These are phyloP conservation scores for Gossypium trilobum DNA, from an alignment of 441 rosid genomes.

Conservation along the genomic window DNA sequence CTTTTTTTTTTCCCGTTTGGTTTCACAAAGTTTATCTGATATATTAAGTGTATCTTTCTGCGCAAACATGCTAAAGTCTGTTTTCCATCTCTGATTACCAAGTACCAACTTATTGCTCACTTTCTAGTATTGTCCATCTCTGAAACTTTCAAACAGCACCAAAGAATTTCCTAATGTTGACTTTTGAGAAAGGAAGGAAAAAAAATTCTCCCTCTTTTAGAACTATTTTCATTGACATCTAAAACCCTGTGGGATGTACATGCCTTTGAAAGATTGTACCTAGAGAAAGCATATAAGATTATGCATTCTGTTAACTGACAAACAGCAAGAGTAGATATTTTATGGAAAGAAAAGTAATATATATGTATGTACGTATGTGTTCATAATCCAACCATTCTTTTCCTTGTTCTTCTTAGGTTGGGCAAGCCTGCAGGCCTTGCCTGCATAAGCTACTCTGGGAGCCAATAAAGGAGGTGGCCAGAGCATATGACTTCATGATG, in stretches of 20 bases:
- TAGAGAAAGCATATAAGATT: neutral
- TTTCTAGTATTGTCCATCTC: neutral
- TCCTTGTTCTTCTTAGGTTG: conserved; percentile 35
- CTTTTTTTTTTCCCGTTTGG: neutral
- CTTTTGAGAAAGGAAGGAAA: neutral
- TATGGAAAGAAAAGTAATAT: neutral
- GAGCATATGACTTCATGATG: conserved; percentile 69
- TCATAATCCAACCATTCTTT: neutral
- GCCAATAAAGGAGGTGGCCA: conserved; percentile 60
- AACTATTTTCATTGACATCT: neutral
- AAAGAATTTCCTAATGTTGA: neutral
- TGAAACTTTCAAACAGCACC: neutral
- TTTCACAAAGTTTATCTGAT: neutral
- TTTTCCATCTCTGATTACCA: neutral
- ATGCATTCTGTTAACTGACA: neutral
- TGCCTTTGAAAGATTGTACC: neutral
- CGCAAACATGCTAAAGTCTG: neutral
- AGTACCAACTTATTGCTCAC: neutral
- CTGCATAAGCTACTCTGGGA: conserved; percentile 57
- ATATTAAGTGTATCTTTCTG: neutral
- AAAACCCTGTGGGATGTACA: neutral
- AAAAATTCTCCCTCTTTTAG: neutral
- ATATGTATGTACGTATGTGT: neutral
- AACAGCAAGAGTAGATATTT: neutral
- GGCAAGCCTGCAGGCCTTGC: conserved; percentile 70